Evolutionary conservation across 768 basidiomycete species (phyloP).

Genomic region (Mycena crocata): DNA sequence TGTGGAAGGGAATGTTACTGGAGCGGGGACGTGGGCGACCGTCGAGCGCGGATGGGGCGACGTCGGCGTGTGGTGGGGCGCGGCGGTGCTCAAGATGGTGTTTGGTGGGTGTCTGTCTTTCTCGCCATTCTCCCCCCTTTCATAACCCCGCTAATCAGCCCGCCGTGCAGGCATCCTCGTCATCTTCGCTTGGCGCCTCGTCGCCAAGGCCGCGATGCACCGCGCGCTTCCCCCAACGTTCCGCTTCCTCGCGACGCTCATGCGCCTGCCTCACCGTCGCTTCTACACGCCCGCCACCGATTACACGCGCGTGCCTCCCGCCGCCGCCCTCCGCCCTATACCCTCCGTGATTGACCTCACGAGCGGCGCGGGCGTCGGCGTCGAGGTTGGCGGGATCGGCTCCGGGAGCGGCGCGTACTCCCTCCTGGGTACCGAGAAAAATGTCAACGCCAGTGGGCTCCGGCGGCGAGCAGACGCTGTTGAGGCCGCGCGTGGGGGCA

Average conservation of each 20-base stretch:
- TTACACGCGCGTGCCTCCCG: slow-evolving; percentile 74
- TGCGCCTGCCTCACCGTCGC: slow-evolving; percentile 82
- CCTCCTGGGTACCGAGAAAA: slow-evolving; percentile 25
- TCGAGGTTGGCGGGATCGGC: slow-evolving; percentile 59
- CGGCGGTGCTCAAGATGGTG: slow-evolving; percentile 60
- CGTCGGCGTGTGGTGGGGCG: slow-evolving; percentile 57
- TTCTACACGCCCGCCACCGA: slow-evolving; percentile 95
- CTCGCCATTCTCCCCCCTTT: not conserved
- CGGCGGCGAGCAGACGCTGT: slow-evolving; percentile 22
- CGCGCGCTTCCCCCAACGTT: slow-evolving; percentile 85
- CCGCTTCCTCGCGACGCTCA: slow-evolving; percentile 74
- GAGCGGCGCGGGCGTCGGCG: slow-evolving; percentile 53
- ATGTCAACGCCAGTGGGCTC: slow-evolving; percentile 30
- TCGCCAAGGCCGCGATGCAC: slow-evolving; percentile 84
- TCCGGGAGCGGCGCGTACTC: slow-evolving; percentile 52
- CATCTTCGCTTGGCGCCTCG: slow-evolving; percentile 90
- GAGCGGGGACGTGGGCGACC: slow-evolving; percentile 16
- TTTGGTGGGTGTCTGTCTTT: slow-evolving; percentile 47
- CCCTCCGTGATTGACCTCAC: slow-evolving; percentile 90
- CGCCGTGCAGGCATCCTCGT: slow-evolving; percentile 69
- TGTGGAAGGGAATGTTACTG: slow-evolving; percentile 15
- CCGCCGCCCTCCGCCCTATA: slow-evolving; percentile 72
- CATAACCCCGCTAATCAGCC: not conserved
- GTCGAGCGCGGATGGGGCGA: slow-evolving; percentile 52
- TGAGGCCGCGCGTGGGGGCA: slow-evolving; percentile 46